Conservation (phyloP, 2,329 filamentous ascomycete genomes). For the Magnaporthiopsis rhizophila region DNA sequence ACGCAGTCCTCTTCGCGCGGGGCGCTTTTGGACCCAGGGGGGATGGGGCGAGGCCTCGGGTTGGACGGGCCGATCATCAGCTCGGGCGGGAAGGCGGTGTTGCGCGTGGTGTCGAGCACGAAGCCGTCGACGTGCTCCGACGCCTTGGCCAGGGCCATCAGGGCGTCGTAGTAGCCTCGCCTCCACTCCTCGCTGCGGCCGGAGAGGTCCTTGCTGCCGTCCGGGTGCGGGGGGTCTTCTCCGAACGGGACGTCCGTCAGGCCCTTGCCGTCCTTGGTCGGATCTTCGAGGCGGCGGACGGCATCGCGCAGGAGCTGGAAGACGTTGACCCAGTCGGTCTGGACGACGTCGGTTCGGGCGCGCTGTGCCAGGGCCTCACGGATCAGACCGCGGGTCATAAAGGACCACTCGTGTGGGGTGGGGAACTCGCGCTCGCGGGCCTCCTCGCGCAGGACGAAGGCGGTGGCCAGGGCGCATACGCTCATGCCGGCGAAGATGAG, state of each 20-base stretch:
- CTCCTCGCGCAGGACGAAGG: conserved; percentile 64
- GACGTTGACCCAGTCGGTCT: conserved; percentile 61
- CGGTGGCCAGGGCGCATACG: conserved; percentile 50
- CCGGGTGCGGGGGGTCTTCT: conserved; percentile 27
- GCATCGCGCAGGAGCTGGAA: conserved; percentile 52
- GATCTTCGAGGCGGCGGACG: conserved; percentile 62
- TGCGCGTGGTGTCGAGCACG: conserved; percentile 60
- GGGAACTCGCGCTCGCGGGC: conserved; percentile 67
- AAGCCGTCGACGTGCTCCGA: conserved; percentile 78
- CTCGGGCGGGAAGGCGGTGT: conserved; percentile 61
- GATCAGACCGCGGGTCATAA: conserved; percentile 59
- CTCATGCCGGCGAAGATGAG: conserved; percentile 57
- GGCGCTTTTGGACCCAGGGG: conserved; percentile 51
- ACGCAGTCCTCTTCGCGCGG: conserved; percentile 71
- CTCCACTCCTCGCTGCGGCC: conserved; percentile 77
- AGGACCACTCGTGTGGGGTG: conserved; percentile 75
- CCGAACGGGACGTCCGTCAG: conserved; percentile 42
- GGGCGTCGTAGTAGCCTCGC: conserved; percentile 72
- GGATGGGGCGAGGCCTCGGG: conserved; percentile 66
- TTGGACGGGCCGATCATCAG: conserved; percentile 79
- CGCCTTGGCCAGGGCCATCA: conserved; percentile 69
- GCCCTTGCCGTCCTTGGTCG: conserved; percentile 57
- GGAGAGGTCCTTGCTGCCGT: conserved; percentile 54
- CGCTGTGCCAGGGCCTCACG: conserved; percentile 56
- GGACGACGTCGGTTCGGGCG: conserved; percentile 44